Conservation (phyloP, 225 moss, liverwort and hornwort species). For the Bryum argenteum region DNA sequence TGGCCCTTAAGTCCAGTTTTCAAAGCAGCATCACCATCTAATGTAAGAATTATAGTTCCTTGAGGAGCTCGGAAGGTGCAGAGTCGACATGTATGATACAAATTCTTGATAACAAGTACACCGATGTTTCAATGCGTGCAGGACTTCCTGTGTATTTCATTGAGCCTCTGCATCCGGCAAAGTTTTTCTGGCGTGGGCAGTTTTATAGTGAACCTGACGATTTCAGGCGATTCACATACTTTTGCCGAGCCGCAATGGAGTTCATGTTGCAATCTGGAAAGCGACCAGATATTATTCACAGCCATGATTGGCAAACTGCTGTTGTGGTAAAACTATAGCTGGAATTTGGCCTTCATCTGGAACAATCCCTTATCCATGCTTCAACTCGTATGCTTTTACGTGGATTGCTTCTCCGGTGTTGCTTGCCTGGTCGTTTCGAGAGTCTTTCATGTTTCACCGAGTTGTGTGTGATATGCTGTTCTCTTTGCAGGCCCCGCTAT, state of each 20-base stretch:
- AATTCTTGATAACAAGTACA: slow-evolving; percentile 7
- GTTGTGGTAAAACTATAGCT: slow-evolving; percentile 63
- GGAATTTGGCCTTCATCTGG: slow-evolving; percentile 15
- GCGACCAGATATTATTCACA: slow-evolving; percentile 91
- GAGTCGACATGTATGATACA: neutral
- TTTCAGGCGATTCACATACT: slow-evolving; percentile 89
- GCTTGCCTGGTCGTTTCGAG: neutral
- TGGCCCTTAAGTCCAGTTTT: neutral
- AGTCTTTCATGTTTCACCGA: neutral
- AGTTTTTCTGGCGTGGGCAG: slow-evolving; percentile 88
- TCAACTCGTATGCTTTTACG: neutral
- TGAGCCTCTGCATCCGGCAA: slow-evolving; percentile 88
- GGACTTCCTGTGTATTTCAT: slow-evolving; percentile 97
- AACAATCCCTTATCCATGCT: slow-evolving; percentile 6
- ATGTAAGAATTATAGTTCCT: slow-evolving; percentile 18
- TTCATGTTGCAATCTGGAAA: slow-evolving; percentile 94
- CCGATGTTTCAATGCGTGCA: slow-evolving; percentile 31
- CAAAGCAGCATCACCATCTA: slow-evolving; percentile 7
- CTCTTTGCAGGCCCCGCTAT: slow-evolving; percentile 81
- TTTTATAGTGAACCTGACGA: slow-evolving; percentile 94
- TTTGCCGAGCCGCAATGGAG: slow-evolving; percentile 91
- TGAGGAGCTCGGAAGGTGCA: slow-evolving; percentile 3
- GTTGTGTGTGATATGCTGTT: slow-evolving; percentile 20
- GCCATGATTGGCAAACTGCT: slow-evolving; percentile 97
- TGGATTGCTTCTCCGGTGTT: slow-evolving; percentile 10